Evolutionary conservation across 345 rosid genomes (phyloP), one percentile per base, ranked within the genome.

Genomic region (Camelina sativa): DNA sequence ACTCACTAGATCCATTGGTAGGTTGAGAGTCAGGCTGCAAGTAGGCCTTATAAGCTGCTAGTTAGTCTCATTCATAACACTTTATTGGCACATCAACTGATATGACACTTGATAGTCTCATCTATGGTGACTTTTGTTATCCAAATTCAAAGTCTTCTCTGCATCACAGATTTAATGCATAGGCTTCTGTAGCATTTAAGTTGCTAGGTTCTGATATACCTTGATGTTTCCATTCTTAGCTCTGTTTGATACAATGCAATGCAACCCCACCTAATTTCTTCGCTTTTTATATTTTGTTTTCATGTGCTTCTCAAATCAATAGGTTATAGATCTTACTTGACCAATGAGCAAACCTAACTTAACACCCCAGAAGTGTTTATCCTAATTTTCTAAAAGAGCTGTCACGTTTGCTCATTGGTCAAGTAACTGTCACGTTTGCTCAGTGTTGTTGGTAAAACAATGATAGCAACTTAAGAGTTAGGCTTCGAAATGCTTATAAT

Each of bases 171-270:
- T 65, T 11, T 65, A 8, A 48, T 46, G 47, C 48, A 46, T 41
- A 65, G 62, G 67, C 38, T 48, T 65, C 54, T 71, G 56, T 77
- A 59, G 68, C 38, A 65, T 51, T 65, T 58, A 30, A 11, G 55
- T 77, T 17, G 35, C 57, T 50, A 77, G 72, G 67, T 65, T 37
- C 64, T 16, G 50, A 3, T 51, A 46, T 72, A 71, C 72, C 43
- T 72, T 71, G 68, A 22, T 72, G 56, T 66, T 57, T 71, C 73
- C 46, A 19, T 72, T 50, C 61, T 28, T 57, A 64, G 30, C 62
- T 38, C 38, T 71, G 71, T 51, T 38, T 53, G 43, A 30, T 62
- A 28, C 44, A 41, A n/a, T 38, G 30, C 32, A 41, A 52, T 62
- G 68, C 43, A 62, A 16, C 4, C 32, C 32, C 59, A 62, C 76